These are phyloP conservation scores for Erythrophleum fordii DNA, from an alignment of 306 rosid genomes.

Conservation along the genomic window DNA sequence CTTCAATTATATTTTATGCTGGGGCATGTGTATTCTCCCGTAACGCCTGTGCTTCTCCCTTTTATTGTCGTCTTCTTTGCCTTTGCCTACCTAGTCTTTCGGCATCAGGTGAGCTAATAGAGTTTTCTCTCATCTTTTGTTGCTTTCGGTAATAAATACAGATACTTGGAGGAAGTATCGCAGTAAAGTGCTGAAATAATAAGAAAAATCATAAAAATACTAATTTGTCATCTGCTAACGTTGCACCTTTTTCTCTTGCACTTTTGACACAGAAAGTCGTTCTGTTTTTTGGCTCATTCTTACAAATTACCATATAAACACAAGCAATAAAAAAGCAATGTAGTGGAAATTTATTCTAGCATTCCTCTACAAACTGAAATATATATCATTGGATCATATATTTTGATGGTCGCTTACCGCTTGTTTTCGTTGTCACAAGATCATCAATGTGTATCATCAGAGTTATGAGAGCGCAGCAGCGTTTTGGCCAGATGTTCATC, in stretches of 20 bases:
- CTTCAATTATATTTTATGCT: conserved; percentile 84
- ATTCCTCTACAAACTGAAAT: not conserved
- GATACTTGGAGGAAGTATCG: too few relatives aligned
- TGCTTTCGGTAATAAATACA: not conserved
- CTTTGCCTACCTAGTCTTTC: conserved; percentile 76
- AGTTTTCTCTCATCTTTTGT: conserved; percentile 8
- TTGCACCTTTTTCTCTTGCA: not conserved
- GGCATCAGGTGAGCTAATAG: conserved; percentile 74
- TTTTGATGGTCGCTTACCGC: conserved; percentile 19
- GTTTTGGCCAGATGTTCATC: conserved; percentile 90
- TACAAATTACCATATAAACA: not conserved
- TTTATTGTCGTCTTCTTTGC: conserved; percentile 84
- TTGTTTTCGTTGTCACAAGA: conserved; percentile 48
- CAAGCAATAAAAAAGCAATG: not conserved
- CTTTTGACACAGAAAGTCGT: not conserved
- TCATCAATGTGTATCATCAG: conserved; percentile 85
- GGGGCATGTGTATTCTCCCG: conserved; percentile 83
- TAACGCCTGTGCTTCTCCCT: conserved; percentile 90
- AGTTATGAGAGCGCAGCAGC: conserved; percentile 90
- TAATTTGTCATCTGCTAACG: too few relatives aligned
- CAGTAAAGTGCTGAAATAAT: too few relatives aligned
- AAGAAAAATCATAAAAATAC: too few relatives aligned
- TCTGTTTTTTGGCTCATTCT: too few relatives aligned
- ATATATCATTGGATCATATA: not conserved
- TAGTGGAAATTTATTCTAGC: not conserved